phyloP scores from a whole-genome alignment of 805 yeast genomes.

The Suhomyces prunicola region DNA sequence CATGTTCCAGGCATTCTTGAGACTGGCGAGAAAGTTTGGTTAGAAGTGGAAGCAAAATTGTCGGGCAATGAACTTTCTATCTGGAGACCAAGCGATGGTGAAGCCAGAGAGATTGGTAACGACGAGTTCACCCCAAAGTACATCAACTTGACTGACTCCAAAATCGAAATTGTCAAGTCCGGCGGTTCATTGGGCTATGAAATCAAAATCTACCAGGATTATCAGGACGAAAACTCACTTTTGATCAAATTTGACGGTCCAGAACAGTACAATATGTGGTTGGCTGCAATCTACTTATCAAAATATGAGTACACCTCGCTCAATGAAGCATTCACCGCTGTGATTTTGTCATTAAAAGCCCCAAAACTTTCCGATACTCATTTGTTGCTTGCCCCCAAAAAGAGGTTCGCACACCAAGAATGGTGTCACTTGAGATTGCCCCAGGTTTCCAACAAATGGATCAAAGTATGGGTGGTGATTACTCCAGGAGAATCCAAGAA shows the following conservation, averaged over 20 bases:
- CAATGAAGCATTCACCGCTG: constrained; percentile 65
- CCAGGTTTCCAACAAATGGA: constrained; percentile 56
- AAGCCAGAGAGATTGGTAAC: constrained; percentile 25
- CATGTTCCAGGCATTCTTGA: constrained; percentile 22
- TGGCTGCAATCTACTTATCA: constrained; percentile 50
- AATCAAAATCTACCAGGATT: constrained; percentile 28
- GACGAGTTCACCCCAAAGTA: constrained; percentile 48
- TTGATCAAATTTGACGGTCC: constrained; percentile 21
- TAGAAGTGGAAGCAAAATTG: constrained; percentile 35
- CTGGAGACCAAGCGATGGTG: constrained; percentile 36
- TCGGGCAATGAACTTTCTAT: constrained; percentile 56
- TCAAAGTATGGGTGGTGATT: constrained; percentile 50
- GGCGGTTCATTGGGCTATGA: constrained; percentile 12
- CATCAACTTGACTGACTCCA: constrained; percentile 49
- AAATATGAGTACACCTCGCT: constrained; percentile 55
- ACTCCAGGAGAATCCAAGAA: constrained; percentile 45
- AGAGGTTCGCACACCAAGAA: constrained; percentile 48
- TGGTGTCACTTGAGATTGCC: constrained; percentile 65
- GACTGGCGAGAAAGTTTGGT: constrained; percentile 27
- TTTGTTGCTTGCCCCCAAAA: constrained; percentile 49
- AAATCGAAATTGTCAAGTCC: constrained; percentile 14
- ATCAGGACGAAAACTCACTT: constrained; percentile 20
- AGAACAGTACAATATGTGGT: constrained; percentile 33
- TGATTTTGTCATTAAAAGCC: constrained; percentile 56
- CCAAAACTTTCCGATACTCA: constrained; percentile 55